Conservation (phyloP, 805 yeast species). For the Lipomyces oligophaga region DNA sequence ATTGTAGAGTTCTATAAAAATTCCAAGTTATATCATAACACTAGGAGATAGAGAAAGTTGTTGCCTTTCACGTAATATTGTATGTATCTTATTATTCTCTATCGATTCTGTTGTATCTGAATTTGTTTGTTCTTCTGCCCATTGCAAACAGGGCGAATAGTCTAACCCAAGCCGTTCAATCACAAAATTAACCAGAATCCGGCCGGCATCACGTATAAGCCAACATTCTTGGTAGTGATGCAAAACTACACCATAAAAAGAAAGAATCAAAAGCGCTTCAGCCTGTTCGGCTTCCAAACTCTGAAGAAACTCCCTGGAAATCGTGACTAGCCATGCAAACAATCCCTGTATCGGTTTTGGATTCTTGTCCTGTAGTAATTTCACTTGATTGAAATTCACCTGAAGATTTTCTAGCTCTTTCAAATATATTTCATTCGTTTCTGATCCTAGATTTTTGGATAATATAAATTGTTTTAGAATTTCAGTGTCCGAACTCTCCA, state of each 20-base stretch:
- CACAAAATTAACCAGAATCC: not conserved
- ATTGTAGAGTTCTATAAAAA: too few relatives aligned
- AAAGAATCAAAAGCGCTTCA: constrained; percentile 1
- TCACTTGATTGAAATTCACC: not conserved
- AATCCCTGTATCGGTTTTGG: not conserved
- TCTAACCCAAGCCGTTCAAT: not conserved
- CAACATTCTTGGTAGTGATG: not conserved
- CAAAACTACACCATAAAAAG: not conserved
- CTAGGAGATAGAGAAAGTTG: too few relatives aligned
- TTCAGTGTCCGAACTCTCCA: not conserved
- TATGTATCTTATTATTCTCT: too few relatives aligned
- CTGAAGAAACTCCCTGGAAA: not conserved
- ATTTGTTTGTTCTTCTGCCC: too few relatives aligned
- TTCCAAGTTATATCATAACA: too few relatives aligned
- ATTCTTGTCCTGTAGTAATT: not conserved
- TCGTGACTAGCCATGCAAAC: not conserved
- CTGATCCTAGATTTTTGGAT: not conserved
- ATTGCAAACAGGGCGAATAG: not conserved
- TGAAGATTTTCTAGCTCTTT: not conserved
- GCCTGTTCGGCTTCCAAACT: not conserved
- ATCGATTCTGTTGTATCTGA: too few relatives aligned
- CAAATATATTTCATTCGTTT: not conserved
- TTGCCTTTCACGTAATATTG: too few relatives aligned
- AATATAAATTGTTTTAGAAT: not conserved
- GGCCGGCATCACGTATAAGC: not conserved